Percentiles rank a stretch among this genome's conserved stretches.
phyloP scores from a whole-genome alignment of 139 green algal species.

The Closterium sp. region DNA sequence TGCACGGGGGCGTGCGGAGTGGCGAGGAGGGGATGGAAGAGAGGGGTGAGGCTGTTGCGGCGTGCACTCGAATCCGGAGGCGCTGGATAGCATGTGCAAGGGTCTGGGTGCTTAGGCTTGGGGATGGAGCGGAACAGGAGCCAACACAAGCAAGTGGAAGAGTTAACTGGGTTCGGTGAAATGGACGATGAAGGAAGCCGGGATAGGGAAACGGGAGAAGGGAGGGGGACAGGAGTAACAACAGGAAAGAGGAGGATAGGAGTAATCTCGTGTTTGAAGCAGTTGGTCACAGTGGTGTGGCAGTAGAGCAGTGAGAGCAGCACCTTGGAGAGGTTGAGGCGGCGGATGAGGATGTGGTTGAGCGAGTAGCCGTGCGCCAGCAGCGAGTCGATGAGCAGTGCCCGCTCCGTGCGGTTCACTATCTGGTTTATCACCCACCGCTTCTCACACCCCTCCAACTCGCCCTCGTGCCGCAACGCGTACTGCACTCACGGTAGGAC shows the following conservation, averaged over 20 bases:
- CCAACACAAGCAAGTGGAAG: not conserved
- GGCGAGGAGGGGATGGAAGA: not conserved
- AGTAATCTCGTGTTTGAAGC: not conserved
- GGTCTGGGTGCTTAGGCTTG: not conserved
- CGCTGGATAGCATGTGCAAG: not conserved
- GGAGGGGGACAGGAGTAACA: not conserved
- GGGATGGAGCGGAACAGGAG: not conserved
- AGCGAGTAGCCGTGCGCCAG: constrained; percentile 6
- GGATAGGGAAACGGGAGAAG: not conserved
- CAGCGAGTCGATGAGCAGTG: constrained; percentile 21
- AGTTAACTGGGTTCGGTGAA: not conserved
- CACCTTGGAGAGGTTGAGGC: constrained; percentile 19
- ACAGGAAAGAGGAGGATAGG: not conserved
- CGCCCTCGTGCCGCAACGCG: constrained; percentile 20
- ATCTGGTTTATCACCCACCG: constrained; percentile 41
- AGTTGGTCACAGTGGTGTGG: not conserved
- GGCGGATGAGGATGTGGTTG: constrained; percentile 18
- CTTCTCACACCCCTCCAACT: constrained; percentile 17
- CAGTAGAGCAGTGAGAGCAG: not conserved
- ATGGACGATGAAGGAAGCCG: not conserved
- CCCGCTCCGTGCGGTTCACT: constrained; percentile 27
- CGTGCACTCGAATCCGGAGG: no score
- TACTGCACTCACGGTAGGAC: not conserved
- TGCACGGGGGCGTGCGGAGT: not conserved
- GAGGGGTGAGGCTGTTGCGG: not conserved